A percentile compares a stretch with the other conserved stretches of the same genome.
Conservation (phyloP, 768 basidiomycete genomes). For the Cystofilobasidium ferigula region DNA sequence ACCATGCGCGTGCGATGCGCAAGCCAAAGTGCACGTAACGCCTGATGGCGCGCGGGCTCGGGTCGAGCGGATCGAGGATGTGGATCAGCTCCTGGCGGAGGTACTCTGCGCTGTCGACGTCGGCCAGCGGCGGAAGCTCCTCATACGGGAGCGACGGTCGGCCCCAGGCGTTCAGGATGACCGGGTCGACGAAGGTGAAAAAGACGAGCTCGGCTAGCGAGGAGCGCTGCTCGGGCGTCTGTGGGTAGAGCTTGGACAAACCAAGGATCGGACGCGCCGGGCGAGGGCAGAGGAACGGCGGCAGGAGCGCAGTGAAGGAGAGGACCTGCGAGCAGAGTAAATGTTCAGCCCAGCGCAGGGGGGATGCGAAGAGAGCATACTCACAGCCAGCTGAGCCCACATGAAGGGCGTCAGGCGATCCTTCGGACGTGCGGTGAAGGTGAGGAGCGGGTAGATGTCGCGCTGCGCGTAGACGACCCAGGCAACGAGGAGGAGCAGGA, state of each 20-base stretch:
- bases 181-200: conserved; percentile 27
- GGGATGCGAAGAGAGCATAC: background rate
- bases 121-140: conserved; percentile 43
- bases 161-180: conserved; percentile 35
- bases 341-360: background rate
- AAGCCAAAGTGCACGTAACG: conserved; percentile 44
- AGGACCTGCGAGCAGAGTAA: conserved; percentile 5
- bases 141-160: conserved; percentile 36
- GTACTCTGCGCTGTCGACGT: conserved; percentile 39
- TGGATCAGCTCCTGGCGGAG: conserved; percentile 36
- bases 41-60: conserved; percentile 37
- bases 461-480: conserved; percentile 17
- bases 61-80: conserved; percentile 39
- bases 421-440: conserved; percentile 13
- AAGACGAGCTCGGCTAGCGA: conserved; percentile 15
- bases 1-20: conserved; percentile 41
- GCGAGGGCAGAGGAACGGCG: conserved; percentile 19
- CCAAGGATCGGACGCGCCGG: conserved; percentile 7
- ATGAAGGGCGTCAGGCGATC: conserved; percentile 19
- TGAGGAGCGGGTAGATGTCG: conserved; percentile 25
- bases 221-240: conserved; percentile 17
- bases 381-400: conserved; percentile 20
- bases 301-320: conserved; percentile 14
- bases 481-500: conserved; percentile 11
- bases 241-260: background rate